Base-by-base conservation (phyloP, 2,329 filamentous ascomycete species). In the Pestalotiopsis sp. region DNA sequence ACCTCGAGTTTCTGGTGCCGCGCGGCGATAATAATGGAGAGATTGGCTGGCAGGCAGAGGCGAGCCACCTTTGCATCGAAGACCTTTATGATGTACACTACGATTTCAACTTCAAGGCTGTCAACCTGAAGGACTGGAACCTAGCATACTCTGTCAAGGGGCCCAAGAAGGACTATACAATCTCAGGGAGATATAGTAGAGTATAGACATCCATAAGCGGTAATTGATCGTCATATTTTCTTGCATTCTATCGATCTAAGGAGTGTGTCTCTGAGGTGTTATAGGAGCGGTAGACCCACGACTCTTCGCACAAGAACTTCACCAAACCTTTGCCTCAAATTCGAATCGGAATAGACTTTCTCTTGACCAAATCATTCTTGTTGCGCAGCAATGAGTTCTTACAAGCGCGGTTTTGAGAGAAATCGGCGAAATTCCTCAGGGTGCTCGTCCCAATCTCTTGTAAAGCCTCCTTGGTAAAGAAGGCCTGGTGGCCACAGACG, bases 71-170 rank as follows among this genome's bases (percentile, higher is more conserved):
- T 23, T 94, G 92, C 76, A 85, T 90, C 25, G 85, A 91, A 31
- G 92, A 95, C 74, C 89, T 89, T 71, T 94, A 94, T 75, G 84
- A 92, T 68, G 90, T 92, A 56, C 82, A 83, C 59, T 94, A 93
- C 77, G 85, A 89, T 70, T 95, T 95, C 78, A 79, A 78, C 9
- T 92, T 90, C 72, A 77, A 83, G 62, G 88, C 87, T 13, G 82
- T 90, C 1, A 86, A 86, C 58, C 73, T 93, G 71, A 76, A 77
- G 66, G 78, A 83, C 31, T 93, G 91, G 87, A 85, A 79, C 38
- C 82, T 92, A 59, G 85, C 82, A 66, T 93, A 93, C 73, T 84
- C 83, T 1, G 92, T 94, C 1, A 88, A 86, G 31, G 92, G 92
- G 0, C 92, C 92, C 2, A 89, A 89, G 77, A 94, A 94, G 80